Percentiles rank a stretch among this genome's conserved stretches.
phyloP scores from a whole-genome alignment of 805 yeast species.

The Saccharomycopsis selenospora region DNA sequence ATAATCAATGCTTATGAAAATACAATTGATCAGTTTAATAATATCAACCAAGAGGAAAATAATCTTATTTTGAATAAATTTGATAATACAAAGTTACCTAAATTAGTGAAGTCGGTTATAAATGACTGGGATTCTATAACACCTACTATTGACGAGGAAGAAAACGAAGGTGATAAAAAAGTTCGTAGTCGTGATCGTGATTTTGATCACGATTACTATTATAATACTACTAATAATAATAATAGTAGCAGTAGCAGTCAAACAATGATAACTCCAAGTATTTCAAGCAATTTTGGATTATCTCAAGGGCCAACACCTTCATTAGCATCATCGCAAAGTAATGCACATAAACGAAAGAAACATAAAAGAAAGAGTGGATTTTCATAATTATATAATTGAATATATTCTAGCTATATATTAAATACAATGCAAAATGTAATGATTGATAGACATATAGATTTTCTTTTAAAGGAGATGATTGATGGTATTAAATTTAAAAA shows the following conservation, averaged over 20 bases:
- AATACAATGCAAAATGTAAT: no score
- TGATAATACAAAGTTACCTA: neutral
- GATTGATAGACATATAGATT: no score
- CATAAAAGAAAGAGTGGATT: slow-evolving; percentile 11
- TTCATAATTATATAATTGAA: slow-evolving; percentile 5
- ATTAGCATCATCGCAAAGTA: neutral
- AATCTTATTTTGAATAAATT: neutral
- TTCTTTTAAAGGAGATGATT: neutral
- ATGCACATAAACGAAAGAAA: slow-evolving; percentile 2
- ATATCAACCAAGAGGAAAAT: neutral
- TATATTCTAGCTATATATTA: no score
- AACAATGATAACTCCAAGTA: no score
- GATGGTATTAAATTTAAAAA: neutral
- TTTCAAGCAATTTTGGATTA: no score
- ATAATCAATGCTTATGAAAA: neutral
- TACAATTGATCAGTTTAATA: neutral
- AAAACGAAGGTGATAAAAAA: no score
- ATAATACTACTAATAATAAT: no score
- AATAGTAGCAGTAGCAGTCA: no score
- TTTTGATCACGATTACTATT: neutral
- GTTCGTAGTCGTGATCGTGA: neutral
- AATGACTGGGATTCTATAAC: neutral
- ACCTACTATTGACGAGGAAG: neutral
- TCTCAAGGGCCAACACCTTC: no score
- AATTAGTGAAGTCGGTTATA: neutral